These are phyloP conservation scores for Chiua virens DNA, from an alignment of 768 basidiomycete genomes.

Conservation along the genomic window DNA sequence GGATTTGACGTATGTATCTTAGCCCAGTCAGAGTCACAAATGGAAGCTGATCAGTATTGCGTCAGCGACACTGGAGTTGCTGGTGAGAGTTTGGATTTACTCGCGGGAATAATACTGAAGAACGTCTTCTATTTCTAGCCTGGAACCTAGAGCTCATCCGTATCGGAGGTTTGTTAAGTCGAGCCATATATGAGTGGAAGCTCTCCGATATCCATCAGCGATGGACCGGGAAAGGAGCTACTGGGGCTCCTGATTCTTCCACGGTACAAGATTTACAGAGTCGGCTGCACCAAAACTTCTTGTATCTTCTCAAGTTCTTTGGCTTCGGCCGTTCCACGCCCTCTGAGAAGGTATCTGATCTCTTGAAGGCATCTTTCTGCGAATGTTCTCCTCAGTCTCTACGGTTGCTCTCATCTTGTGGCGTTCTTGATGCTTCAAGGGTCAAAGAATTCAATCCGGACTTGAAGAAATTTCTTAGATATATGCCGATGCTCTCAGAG, in stretches of 20 bases:
- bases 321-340: conserved; percentile 52
- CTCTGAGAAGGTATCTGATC: conserved; percentile 64
- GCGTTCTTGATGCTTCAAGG: conserved; percentile 60
- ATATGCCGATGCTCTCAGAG: conserved; percentile 53
- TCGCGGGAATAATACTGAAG: too few relatives aligned
- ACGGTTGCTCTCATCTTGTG: conserved; percentile 74
- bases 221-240: background rate
- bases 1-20: conserved; percentile 8
- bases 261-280: background rate
- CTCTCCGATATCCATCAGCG: conserved; percentile 49
- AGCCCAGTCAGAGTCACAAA: too few relatives aligned
- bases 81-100: conserved; percentile 36
- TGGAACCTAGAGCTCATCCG: conserved; percentile 91
- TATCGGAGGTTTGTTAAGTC: conserved; percentile 78
- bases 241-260: background rate
- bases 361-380: conserved; percentile 81
- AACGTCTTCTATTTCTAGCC: conserved; percentile 36
- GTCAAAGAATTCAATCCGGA: conserved; percentile 70
- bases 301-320: conserved; percentile 11
- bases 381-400: conserved; percentile 53
- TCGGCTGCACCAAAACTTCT: background rate
- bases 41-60: background rate
- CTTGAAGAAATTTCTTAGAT: conserved; percentile 70
- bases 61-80: conserved; percentile 41
- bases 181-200: conserved; percentile 83